Conservation (phyloP, 148 eudicot genomes). For the Persicaria maculosa region DNA sequence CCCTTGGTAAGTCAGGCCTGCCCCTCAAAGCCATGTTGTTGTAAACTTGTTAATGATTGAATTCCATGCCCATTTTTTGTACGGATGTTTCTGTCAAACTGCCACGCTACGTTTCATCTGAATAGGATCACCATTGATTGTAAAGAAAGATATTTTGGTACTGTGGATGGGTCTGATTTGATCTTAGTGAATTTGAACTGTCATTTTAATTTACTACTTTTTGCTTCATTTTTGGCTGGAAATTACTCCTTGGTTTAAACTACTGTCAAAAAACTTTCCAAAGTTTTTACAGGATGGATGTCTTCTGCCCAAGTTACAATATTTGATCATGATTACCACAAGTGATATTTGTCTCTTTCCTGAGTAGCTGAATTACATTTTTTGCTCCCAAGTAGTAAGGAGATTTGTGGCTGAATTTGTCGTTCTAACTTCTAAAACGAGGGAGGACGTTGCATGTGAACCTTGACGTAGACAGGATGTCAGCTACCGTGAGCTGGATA, state of each 20-base stretch:
- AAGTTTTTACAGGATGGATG: too few relatives aligned
- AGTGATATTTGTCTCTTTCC: neutral
- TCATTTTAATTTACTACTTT: neutral
- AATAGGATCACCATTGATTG: neutral
- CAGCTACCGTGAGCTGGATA: neutral
- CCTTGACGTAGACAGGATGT: neutral
- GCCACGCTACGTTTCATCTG: neutral
- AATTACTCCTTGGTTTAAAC: neutral
- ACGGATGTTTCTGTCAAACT: neutral
- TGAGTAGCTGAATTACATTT: neutral
- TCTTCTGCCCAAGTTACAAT: neutral
- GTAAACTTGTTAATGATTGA: neutral
- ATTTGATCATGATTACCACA: neutral
- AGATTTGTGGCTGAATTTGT: neutral
- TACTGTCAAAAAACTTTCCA: neutral
- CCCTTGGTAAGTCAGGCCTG: neutral
- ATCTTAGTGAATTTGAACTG: neutral
- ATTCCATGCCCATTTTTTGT: neutral
- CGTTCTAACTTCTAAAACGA: neutral
- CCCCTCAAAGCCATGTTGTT: neutral
- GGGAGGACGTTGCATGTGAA: neutral
- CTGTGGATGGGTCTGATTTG: neutral
- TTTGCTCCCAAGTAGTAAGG: neutral
- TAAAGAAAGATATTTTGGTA: slow-evolving; percentile 4
- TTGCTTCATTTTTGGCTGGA: neutral